Evolutionary conservation across 176 grass and related monocot species (phyloP), one percentile per base, ranked within the genome.

Genomic region (Pontederia crassipes): DNA sequence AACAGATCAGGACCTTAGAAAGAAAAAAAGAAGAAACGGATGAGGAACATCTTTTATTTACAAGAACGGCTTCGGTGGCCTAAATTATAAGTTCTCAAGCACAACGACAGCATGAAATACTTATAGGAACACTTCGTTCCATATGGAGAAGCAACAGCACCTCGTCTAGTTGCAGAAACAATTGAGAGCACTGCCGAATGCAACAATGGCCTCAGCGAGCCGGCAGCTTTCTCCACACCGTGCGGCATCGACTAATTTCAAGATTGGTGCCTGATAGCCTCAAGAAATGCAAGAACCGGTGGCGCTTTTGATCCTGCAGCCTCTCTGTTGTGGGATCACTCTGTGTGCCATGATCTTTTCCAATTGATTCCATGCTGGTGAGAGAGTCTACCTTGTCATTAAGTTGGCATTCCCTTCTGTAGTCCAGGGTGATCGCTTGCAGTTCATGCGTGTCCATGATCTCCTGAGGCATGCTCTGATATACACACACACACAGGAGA

Each of bases 381-480:
- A 98, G 87, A 2, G 88, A 98, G 62, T 98, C 82, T 1, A 98
- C 94, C 59, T 82, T 71, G 71, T 92, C 79, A 63, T 98, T 72
- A 55, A 89, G 94, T 57, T 98, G 94, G 72, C 94, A 93, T 78
- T 93, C 94, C 66, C 94, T 80, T 70, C 84, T 77, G 58, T 98
- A 98, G 60, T 98, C 94, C n/a, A 98, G 81, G 46, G 94, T 98
- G 62, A 98, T 98, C 20, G 94, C 86, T 71, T 98, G 83, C 65
- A 98, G 82, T 63, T 98, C 93, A 46, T 98, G 87, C 4, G 93
- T 89, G 76, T 92, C 84, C 52, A 92, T 98, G 59, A 92, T 98
- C 75, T 89, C 84, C 89, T 98, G 87, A 52, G 93, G 93, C 74
- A 98, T 86, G 72, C 93, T 89, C 93, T 98, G 81, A 11, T 52